Evolutionary conservation across 1,284 basidiomycete genomes (phyloP).

Genomic region (Gymnopus androsaceus): DNA sequence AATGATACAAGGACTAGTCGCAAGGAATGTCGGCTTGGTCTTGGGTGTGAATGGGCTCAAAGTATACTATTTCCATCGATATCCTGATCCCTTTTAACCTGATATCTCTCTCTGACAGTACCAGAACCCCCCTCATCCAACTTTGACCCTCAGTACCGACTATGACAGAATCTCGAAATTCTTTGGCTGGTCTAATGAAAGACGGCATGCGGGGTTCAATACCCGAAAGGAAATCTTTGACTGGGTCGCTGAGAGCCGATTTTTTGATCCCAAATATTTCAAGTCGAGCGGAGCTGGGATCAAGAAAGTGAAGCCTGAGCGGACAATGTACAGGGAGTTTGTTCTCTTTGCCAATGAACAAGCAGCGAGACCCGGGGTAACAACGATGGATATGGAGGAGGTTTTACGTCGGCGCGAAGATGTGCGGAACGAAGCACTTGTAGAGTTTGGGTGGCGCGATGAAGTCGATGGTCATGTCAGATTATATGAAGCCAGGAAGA

Average conservation of each 20-base stretch:
- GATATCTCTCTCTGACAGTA: constrained; percentile 34
- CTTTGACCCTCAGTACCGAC: constrained; percentile 42
- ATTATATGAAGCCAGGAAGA: constrained; percentile 33
- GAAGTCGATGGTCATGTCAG: constrained; percentile 44
- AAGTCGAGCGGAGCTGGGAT: constrained; percentile 34
- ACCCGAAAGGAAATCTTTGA: constrained; percentile 55
- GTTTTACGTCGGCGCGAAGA: constrained; percentile 19
- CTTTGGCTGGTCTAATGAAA: constrained; percentile 54
- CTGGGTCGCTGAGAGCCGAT: constrained; percentile 55
- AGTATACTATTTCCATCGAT: constrained; percentile 36
- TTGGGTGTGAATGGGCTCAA: constrained; percentile 58
- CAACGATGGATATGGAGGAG: constrained; percentile 7
- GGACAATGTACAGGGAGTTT: constrained; percentile 63
- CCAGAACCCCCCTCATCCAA: constrained; percentile 42
- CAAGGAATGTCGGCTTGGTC: constrained; percentile 49
- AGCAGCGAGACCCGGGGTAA: constrained; percentile 5
- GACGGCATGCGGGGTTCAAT: constrained; percentile 54
- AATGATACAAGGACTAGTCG: constrained; percentile 62
- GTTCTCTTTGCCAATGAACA: constrained; percentile 45
- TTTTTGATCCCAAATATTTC: constrained; percentile 48
- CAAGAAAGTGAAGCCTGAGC: constrained; percentile 46
- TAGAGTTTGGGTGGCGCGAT: constrained; percentile 53
- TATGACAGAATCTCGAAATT: constrained; percentile 53
- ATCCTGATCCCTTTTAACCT: neutral
- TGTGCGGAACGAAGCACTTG: constrained; percentile 48